Conservation (phyloP, 2,329 filamentous ascomycete species). For the Nothopassalora personata region DNA sequence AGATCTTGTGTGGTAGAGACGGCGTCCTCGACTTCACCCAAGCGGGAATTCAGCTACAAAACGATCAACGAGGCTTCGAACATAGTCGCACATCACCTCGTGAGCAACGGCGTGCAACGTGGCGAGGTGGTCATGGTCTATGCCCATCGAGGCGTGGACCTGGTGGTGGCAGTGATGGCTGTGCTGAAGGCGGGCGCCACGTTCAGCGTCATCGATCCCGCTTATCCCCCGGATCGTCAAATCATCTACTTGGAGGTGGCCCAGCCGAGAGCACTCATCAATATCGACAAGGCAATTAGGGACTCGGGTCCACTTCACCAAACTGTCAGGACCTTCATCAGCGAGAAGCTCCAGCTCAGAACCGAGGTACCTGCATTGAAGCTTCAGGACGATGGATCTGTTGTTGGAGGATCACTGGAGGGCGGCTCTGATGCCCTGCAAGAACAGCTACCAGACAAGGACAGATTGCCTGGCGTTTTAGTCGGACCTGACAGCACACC, state of each 20-base stretch:
- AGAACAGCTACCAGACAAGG: constrained; percentile 47
- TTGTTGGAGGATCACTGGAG: constrained; percentile 62
- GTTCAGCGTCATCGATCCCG: constrained; percentile 67
- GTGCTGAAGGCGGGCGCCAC: constrained; percentile 54
- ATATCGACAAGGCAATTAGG: constrained; percentile 65
- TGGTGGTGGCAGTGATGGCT: constrained; percentile 77
- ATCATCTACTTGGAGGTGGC: constrained; percentile 79
- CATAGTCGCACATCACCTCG: constrained; percentile 70
- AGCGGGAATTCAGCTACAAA: constrained; percentile 65
- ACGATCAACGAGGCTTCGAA: constrained; percentile 86
- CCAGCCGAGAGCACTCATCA: constrained; percentile 64
- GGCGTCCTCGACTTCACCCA: constrained; percentile 40
- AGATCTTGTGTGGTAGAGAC: constrained; percentile 65
- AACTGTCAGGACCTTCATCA: constrained; percentile 62
- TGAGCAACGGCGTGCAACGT: constrained; percentile 63
- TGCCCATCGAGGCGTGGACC: constrained; percentile 73
- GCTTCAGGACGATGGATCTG: constrained; percentile 63
- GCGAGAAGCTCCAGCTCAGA: constrained; percentile 65
- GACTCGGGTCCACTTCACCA: constrained; percentile 61
- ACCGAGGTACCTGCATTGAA: constrained; percentile 69
- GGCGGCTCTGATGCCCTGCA: constrained; percentile 62
- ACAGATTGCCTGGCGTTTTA: constrained; percentile 61
- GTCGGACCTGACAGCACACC: constrained; percentile 82
- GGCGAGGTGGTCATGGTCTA: constrained; percentile 94
- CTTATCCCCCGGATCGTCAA: constrained; percentile 74